Conservation (phyloP, 257 asterid genomes). For the Datura wrightii region DNA sequence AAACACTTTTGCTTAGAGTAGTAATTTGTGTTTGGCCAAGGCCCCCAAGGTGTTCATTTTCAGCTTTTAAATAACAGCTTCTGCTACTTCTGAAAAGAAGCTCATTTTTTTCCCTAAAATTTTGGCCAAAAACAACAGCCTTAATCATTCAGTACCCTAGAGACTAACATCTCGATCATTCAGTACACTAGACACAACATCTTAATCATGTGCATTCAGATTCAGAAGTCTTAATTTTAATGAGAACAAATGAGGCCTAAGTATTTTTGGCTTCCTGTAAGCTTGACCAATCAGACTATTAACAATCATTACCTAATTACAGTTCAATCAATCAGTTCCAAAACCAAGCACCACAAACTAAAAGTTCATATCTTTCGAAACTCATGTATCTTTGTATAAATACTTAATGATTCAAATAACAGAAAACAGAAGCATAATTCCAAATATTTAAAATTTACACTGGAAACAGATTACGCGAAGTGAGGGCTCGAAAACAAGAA, state of each 20-base stretch:
- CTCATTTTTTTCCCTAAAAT: neutral
- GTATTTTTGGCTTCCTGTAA: neutral
- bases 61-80: neutral
- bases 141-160: too few relatives aligned
- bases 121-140: too few relatives aligned
- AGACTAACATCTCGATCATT: too few relatives aligned
- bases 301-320: neutral
- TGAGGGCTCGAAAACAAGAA: neutral
- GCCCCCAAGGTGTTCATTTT: neutral
- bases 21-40: neutral
- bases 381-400: neutral
- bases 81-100: neutral
- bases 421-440: neutral
- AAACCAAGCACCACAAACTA: neutral
- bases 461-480: neutral
- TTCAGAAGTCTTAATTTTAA: too few relatives aligned
- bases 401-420: neutral
- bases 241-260: too few relatives aligned
- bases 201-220: too few relatives aligned
- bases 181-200: too few relatives aligned
- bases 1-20: neutral
- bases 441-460: neutral
- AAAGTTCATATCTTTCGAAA: conserved; percentile 3
- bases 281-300: neutral
- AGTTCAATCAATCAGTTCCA: neutral